Percentiles rank a stretch among this genome's conserved stretches.
Evolutionary conservation across 2,329 filamentous ascomycete genomes (phyloP).

Genomic region (Aspergillus brunneoviolaceus): DNA sequence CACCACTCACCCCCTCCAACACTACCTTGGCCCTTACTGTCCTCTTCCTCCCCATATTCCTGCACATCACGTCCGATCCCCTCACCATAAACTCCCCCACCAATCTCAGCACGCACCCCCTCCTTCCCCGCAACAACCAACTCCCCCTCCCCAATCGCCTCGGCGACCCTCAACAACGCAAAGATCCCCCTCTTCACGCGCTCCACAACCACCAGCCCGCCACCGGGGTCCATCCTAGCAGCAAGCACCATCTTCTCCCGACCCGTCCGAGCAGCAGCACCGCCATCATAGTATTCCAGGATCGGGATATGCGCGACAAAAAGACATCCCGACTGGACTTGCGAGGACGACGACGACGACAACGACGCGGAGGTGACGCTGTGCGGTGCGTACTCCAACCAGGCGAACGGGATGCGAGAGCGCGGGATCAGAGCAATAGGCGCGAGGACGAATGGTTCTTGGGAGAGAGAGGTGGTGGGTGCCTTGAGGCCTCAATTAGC

Average conservation of each 20-base stretch:
- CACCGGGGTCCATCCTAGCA: conserved; percentile 30
- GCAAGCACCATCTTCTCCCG: conserved; percentile 34
- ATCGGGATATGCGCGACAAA: conserved; percentile 40
- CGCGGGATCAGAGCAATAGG: conserved; percentile 40
- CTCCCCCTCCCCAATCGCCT: conserved; percentile 39
- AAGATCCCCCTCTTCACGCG: conserved; percentile 41
- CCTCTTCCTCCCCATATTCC: background rate
- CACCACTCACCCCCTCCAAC: conserved; percentile 32
- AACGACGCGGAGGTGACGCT: conserved; percentile 19
- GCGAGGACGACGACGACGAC: conserved; percentile 16
- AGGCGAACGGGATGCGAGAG: conserved; percentile 38
- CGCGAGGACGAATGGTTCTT: conserved; percentile 35
- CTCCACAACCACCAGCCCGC: conserved; percentile 40
- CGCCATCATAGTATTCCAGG: conserved; percentile 25
- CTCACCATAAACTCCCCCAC: background rate
- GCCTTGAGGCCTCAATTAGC: conserved; percentile 24
- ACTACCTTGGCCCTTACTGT: background rate
- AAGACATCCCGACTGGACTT: conserved; percentile 35
- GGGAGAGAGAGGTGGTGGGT: conserved; percentile 35
- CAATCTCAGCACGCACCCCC: background rate
- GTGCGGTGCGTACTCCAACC: conserved; percentile 32
- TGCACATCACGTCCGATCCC: background rate
- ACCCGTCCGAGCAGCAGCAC: background rate
- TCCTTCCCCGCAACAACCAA: conserved; percentile 31
- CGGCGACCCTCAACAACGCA: conserved; percentile 37